These are phyloP conservation scores for Sporothrix variecibatus DNA, from an alignment of 2,329 filamentous ascomycete genomes.

Conservation along the genomic window DNA sequence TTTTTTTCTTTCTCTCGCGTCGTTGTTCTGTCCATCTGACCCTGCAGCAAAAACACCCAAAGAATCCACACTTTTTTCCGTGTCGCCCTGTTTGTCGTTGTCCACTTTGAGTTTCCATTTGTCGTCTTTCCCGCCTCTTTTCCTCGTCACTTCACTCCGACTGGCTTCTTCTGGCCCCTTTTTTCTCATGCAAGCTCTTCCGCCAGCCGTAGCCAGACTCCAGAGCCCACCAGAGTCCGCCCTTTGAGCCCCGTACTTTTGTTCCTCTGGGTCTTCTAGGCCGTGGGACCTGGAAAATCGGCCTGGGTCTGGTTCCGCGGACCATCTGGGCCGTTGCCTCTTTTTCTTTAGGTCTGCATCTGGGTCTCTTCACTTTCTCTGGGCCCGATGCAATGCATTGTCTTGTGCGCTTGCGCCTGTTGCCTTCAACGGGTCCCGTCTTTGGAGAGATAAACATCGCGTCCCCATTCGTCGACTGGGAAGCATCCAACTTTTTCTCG, in stretches of 20 bases:
- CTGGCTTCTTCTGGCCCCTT: background rate
- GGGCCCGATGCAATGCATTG: background rate
- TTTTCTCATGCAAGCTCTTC: slow-evolving; percentile 9
- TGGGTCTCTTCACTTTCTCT: background rate
- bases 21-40: background rate
- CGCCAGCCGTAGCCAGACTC: background rate
- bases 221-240: no score
- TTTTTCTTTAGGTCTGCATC: background rate
- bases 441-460: background rate
- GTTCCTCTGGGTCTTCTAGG: slow-evolving; percentile 9
- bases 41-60: background rate
- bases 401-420: background rate
- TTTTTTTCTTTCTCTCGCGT: background rate
- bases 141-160: background rate
- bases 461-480: background rate
- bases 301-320: background rate
- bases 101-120: background rate
- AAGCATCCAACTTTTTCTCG: background rate
- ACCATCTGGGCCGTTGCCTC: background rate
- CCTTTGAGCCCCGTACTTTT: background rate
- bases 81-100: background rate
- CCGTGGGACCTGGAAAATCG: background rate
- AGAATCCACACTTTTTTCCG: background rate
- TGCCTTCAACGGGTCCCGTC: no score
- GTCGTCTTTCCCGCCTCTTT: background rate